Conservation (phyloP, 306 rosid genomes). For the Trifolium dubium region DNA sequence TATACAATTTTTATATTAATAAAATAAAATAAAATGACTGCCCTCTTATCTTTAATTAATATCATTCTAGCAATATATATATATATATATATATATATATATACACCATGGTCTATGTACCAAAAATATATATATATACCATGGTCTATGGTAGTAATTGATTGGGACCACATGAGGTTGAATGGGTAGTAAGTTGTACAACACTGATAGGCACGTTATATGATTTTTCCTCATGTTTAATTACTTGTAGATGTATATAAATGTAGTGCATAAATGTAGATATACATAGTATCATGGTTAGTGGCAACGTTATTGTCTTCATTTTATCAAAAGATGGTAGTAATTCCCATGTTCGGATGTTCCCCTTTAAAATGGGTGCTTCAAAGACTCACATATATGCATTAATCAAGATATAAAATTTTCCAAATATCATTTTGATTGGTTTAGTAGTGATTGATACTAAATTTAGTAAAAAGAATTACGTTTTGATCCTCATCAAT, state of each 20-base stretch:
- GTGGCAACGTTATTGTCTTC: slow-evolving; percentile 11
- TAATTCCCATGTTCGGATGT: slow-evolving; percentile 18
- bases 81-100: too few species aligned
- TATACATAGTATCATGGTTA: not conserved
- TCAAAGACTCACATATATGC: not conserved
- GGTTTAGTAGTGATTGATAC: too few species aligned
- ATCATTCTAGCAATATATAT: too few species aligned
- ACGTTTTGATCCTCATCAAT: too few species aligned
- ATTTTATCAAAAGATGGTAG: not conserved
- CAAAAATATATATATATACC: too few species aligned
- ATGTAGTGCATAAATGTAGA: not conserved
- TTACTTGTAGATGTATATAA: not conserved
- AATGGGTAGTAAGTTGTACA: not conserved
- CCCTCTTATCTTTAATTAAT: too few species aligned
- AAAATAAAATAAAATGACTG: too few species aligned
- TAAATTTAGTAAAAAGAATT: too few species aligned
- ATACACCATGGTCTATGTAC: too few species aligned
- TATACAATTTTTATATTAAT: too few species aligned
- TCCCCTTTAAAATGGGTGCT: not conserved
- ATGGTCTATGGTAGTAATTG: too few species aligned
- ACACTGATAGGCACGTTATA: slow-evolving; percentile 2
- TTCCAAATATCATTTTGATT: too few species aligned
- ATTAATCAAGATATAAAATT: not conserved
- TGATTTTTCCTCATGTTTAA: not conserved
- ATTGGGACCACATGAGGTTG: not conserved